A percentile compares a stretch with the other conserved stretches of the same genome.
Conservation (phyloP, 176 grass and related monocot species). For the Melocanna baccifera region DNA sequence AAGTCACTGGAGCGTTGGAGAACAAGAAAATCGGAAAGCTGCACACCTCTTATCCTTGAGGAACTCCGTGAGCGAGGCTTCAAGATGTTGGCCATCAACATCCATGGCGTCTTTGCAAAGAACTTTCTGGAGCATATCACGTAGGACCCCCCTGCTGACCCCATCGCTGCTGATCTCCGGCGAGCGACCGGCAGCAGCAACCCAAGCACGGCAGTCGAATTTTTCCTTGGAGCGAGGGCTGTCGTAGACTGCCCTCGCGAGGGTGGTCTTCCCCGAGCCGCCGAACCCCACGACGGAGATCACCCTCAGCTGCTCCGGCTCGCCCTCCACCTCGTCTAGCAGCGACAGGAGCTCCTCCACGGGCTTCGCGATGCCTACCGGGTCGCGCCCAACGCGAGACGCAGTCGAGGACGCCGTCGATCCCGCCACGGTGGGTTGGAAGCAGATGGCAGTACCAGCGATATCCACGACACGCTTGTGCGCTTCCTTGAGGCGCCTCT, state of each 20-base stretch:
- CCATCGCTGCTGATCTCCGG: not conserved
- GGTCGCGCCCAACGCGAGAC: not conserved
- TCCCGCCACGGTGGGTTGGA: not conserved
- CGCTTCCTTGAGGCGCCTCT: constrained; percentile 5
- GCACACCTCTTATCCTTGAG: constrained; percentile 17
- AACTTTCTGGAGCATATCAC: constrained; percentile 4
- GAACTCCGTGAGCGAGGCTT: constrained; percentile 5
- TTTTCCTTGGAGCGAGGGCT: not conserved
- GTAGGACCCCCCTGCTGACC: not conserved
- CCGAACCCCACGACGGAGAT: constrained; percentile 43
- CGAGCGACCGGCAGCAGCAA: not conserved
- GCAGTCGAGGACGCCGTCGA: not conserved
- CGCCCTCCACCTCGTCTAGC: constrained; percentile 30
- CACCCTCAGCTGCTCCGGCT: constrained; percentile 14
- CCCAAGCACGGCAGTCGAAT: constrained; percentile 31
- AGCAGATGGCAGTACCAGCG: not conserved
- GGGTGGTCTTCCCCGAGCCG: constrained; percentile 38
- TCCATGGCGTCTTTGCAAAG: not conserved
- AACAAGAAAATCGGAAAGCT: not conserved
- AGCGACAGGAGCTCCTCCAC: not conserved
- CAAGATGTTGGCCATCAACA: not conserved
- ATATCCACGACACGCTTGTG: not conserved
- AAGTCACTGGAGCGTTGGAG: not conserved
- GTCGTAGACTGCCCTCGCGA: constrained; percentile 16
- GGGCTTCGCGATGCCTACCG: not conserved